Evolutionary conservation across 345 rosid species (phyloP).

Genomic region (Murraya paniculata): DNA sequence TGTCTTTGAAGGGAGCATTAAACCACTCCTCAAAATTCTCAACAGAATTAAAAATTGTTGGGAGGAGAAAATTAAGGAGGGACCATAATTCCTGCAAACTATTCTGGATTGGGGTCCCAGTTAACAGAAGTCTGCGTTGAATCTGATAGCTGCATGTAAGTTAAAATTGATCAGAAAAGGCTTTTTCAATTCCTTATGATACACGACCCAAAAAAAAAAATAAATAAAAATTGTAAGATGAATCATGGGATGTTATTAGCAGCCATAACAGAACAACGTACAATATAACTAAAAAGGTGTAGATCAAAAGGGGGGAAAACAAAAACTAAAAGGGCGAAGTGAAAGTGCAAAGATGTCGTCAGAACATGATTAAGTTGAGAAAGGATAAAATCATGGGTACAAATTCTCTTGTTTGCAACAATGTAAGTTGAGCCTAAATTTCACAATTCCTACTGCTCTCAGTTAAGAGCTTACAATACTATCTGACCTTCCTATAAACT

Average conservation of each 20-base stretch:
- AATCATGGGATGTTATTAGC: not conserved
- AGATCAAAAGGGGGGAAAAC: too few species aligned
- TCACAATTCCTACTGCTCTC: not conserved
- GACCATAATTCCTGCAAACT: conserved; percentile 98
- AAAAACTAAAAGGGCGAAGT: not conserved
- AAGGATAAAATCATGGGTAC: not conserved
- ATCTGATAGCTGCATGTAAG: conserved; percentile 73
- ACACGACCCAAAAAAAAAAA: not conserved
- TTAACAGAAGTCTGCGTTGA: conserved; percentile 87
- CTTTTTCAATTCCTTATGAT: conserved; percentile 4
- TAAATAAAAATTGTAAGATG: not conserved
- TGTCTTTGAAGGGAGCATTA: conserved; percentile 97
- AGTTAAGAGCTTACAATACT: not conserved
- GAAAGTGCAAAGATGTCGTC: not conserved
- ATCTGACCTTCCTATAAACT: not conserved
- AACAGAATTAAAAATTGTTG: conserved; percentile 88
- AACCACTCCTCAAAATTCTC: conserved; percentile 98
- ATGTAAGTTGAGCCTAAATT: not conserved
- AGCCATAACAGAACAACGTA: not conserved
- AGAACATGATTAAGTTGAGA: not conserved
- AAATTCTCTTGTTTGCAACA: not conserved
- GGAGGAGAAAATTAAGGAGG: conserved; percentile 95
- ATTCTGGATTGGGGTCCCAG: conserved; percentile 99
- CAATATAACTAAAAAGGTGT: not conserved
- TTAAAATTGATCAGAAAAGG: conserved; percentile 25